Base-by-base conservation (phyloP, 257 asterid genomes). In the Ilex aquifolium region DNA sequence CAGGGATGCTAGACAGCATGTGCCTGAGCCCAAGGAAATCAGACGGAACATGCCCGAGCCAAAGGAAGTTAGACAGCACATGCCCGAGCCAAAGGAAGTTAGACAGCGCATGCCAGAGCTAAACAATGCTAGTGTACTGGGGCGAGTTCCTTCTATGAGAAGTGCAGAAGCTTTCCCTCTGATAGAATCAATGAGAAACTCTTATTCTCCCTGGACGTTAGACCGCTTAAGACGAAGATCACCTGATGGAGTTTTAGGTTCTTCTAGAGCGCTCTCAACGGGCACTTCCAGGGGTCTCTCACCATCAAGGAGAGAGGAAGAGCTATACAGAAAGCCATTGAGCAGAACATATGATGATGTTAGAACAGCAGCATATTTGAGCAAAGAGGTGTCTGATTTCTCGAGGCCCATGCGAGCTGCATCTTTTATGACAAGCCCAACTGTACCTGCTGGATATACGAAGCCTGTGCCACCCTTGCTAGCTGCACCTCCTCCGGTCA, bases 191-290 rank as follows among this genome's bases (percentile, higher is more conserved):
- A 64, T 75, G 57, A 70, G 76, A 59, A 74, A 61, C 75, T 73
- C 95, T 51, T 74, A 63, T 77, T 79, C 96, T 72, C 91, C 96
- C 0, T 87, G 94, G 99, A 83, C 91, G 11, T 74, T 83, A 72
- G 95, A 87, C 21, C 77, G 78, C 53, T 77, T 92, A 67, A 76
- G 96, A 80, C 81, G 72, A 72, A 82, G 88, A 80, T 85, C 96
- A 13, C 88, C 94, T 3, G 91, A 79, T 64, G 85, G 79, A 36
- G 69, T 74, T 69, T 62, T 71, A 54, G 57, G 67, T 57, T 39
- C 84, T 67, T 74, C 85, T 62, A 75, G 94, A 71, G 88, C 42
- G 5, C 42, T 8, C 42, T 36, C 42, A 36, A 4, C 8, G 42
- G 57, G 68, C 54, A 44, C 84, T 67, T 72, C 84, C 62, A 75